Percentiles rank a stretch among this genome's conserved stretches.
These are phyloP conservation scores for Bipolaris zeicola DNA, from an alignment of 2,329 filamentous ascomycete species.

Conservation along the genomic window DNA sequence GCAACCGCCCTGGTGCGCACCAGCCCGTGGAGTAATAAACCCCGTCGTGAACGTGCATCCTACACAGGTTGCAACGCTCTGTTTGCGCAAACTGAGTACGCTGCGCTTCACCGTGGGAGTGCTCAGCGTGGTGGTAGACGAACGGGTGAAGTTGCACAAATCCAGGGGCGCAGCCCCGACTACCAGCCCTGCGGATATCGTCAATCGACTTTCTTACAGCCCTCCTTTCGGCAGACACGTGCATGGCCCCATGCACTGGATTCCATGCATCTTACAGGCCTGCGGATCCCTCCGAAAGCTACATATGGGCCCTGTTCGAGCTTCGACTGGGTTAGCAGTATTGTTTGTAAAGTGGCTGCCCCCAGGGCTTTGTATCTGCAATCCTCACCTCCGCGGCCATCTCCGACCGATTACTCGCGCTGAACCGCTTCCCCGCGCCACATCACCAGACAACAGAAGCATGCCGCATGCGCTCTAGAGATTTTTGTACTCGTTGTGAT, in stretches of 20 bases:
- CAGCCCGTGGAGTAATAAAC: not conserved
- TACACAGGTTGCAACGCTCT: not conserved
- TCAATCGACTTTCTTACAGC: not conserved
- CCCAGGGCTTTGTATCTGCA: not conserved
- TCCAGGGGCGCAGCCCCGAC: slow-evolving; percentile 1
- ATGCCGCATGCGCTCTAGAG: not conserved
- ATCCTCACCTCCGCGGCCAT: not conserved
- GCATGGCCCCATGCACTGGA: slow-evolving; percentile 4
- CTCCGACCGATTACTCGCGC: not conserved
- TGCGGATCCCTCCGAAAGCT: not conserved
- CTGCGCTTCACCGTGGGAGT: not conserved
- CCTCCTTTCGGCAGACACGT: not conserved
- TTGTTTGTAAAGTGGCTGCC: not conserved
- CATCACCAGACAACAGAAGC: not conserved
- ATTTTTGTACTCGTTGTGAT: not conserved
- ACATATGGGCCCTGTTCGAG: not conserved
- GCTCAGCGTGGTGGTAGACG: not conserved
- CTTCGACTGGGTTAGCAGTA: not conserved
- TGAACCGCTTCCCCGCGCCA: not conserved
- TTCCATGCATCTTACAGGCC: slow-evolving; percentile 1
- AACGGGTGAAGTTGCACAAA: not conserved
- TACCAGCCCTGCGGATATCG: not conserved
- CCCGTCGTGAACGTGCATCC: not conserved
- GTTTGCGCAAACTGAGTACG: not conserved
- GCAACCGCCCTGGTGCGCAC: not conserved